These are phyloP conservation scores for Backusella luteola DNA, from an alignment of 192 early-diverging fungal species.

Conservation along the genomic window DNA sequence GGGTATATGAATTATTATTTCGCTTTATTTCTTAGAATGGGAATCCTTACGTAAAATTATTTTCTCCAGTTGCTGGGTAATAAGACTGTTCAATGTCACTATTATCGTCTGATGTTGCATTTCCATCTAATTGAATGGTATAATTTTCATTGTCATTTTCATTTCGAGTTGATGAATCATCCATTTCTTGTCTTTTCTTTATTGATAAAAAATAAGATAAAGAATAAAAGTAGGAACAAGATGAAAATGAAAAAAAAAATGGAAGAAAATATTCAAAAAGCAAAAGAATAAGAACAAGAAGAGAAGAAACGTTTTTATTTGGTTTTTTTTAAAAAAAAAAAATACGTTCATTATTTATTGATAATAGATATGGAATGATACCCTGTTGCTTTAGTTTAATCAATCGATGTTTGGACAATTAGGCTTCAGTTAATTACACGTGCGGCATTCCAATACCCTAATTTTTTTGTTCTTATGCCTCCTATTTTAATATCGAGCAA, in stretches of 20 bases:
- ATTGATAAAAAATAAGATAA: neutral
- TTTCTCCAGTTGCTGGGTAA: neutral
- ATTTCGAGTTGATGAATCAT: neutral
- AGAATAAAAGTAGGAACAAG: neutral
- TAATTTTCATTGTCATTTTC: neutral
- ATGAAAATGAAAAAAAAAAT: neutral
- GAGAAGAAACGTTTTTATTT: neutral
- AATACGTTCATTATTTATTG: neutral
- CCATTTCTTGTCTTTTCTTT: neutral
- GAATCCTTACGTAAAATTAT: neutral
- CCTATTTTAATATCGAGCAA: slow-evolving; percentile 9
- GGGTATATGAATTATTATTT: neutral
- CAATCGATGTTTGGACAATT: slow-evolving; percentile 1
- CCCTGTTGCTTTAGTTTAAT: neutral
- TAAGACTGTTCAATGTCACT: neutral
- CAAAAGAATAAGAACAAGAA: neutral
- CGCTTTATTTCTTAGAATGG: neutral
- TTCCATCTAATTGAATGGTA: neutral
- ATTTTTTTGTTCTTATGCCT: neutral
- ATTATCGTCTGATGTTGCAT: neutral
- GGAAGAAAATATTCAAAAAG: neutral
- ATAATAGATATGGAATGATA: neutral
- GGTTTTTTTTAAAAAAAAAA: neutral
- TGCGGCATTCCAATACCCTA: slow-evolving; percentile 2
- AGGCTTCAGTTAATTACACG: slow-evolving; percentile 3